Base-by-base conservation (phyloP, 192 early-diverging fungal species). In the Gigaspora rosea region DNA sequence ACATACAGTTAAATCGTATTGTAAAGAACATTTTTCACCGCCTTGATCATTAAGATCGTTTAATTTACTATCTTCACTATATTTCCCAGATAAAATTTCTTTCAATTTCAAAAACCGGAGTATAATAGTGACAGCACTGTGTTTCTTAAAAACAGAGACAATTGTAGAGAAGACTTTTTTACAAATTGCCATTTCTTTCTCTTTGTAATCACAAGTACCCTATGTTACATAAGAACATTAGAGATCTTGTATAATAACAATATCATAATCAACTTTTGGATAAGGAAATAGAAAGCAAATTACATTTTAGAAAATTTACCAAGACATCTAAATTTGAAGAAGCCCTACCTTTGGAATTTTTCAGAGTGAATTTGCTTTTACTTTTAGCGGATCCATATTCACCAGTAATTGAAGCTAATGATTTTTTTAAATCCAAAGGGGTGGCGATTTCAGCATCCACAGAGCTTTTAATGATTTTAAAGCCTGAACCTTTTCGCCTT, bases 51-150 rank as follows among this genome's bases (percentile, higher is more conserved):
- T 98, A 84, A 9, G 97, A 96, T 73, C 94, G 97, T 79, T 92
- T 86, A 83, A 87, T 82, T 99, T 99, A 82, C 92, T 93, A 86
- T 99, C 97, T 84, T 99, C 97, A 22, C 97, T 96, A 75, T 99
- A 99, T 80, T 99, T 99, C 72, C 97, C 97, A 16, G 92, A 81
- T 8, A 99, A 88, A 73, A 98, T 97, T 79, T 99, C 97, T 82
- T 92, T 97, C 33, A 97, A 89, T n/a, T 85, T 99, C 97, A 85
- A 98, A 99, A 63, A 99, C 97, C 6, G 97, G 97, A 2, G 97
- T 99, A 73, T 99, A 77, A 99, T 98, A 3, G 97, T 98, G 46
- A 98, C 94, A 10, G 93, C 97, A 52, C 97, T 97, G 87, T 99
- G 97, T 73, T 92, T 91, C 80, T 98, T 96, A 86, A 99, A 98